Evolutionary conservation across 2,329 filamentous ascomycete genomes (phyloP).

Genomic region (Talaromyces piceae): DNA sequence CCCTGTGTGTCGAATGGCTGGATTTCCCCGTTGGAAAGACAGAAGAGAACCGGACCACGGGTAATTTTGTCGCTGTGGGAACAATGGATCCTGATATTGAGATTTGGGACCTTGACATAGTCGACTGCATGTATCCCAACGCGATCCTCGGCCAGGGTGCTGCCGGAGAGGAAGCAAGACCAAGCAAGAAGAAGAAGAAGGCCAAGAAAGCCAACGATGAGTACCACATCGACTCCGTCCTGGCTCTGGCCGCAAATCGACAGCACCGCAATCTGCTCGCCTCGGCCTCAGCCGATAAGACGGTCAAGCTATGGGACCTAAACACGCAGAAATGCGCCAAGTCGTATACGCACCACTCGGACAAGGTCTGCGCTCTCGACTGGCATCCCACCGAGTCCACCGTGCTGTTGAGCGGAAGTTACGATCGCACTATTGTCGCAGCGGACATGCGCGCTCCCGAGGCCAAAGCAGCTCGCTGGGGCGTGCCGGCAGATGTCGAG

Average conservation of each 20-base stretch:
- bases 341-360: conserved; percentile 90
- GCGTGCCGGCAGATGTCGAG: conserved; percentile 93
- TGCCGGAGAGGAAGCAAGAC: conserved; percentile 37
- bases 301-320: conserved; percentile 95
- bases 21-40: conserved; percentile 79
- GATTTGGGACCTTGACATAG: conserved; percentile 91
- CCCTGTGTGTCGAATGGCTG: conserved; percentile 91
- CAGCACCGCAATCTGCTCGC: conserved; percentile 91
- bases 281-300: conserved; percentile 92
- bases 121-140: conserved; percentile 98
- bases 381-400: conserved; percentile 89
- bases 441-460: conserved; percentile 93
- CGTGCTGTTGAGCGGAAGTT: conserved; percentile 83
- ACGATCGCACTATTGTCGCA: conserved; percentile 89
- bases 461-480: conserved; percentile 74
- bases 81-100: conserved; percentile 99
- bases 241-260: conserved; percentile 85
- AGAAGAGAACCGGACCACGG: conserved; percentile 57
- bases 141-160: conserved; percentile 78
- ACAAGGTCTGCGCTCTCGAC: conserved; percentile 93
- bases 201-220: conserved; percentile 68
- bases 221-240: conserved; percentile 89
- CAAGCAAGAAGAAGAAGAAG: conserved; percentile 67
- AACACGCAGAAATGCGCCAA: conserved; percentile 88
- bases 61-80: conserved; percentile 90